These are phyloP conservation scores for Plenodomus biglobosus DNA, from an alignment of 2,329 filamentous ascomycete species.

Conservation along the genomic window DNA sequence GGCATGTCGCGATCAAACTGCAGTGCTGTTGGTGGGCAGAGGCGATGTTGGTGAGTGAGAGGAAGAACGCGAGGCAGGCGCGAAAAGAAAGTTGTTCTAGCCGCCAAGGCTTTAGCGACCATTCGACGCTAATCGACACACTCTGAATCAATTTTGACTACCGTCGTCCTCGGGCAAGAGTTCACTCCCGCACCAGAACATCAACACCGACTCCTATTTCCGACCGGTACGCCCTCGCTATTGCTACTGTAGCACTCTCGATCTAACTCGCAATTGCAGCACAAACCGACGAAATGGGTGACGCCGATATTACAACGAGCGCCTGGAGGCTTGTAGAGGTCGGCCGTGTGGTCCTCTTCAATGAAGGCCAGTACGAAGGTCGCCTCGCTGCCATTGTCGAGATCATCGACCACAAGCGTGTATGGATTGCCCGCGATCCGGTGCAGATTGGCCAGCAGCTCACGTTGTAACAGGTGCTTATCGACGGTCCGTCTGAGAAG, in stretches of 20 bases:
- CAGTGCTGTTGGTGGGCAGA: background rate
- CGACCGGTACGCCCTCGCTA: slow-evolving; percentile 44
- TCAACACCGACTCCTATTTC: slow-evolving; percentile 41
- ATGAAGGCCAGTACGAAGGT: slow-evolving; percentile 77
- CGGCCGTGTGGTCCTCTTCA: slow-evolving; percentile 93
- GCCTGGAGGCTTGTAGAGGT: slow-evolving; percentile 91
- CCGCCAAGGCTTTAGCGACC: slow-evolving; percentile 10
- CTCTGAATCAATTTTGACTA: slow-evolving; percentile 18
- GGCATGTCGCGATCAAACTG: background rate
- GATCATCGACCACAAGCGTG: slow-evolving; percentile 99
- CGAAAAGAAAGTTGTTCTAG: slow-evolving; percentile 7
- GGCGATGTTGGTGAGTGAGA: background rate
- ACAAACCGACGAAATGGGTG: slow-evolving; percentile 50
- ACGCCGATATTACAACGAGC: slow-evolving; percentile 52
- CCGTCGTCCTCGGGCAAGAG: slow-evolving; percentile 15
- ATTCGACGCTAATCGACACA: slow-evolving; percentile 5
- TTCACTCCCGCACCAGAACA: slow-evolving; percentile 33
- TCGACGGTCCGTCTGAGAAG: slow-evolving; percentile 87
- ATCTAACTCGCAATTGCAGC: slow-evolving; percentile 34
- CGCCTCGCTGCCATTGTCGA: slow-evolving; percentile 93
- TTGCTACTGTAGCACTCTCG: slow-evolving; percentile 17
- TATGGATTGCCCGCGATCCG: slow-evolving; percentile 61
- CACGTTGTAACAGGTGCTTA: slow-evolving; percentile 70
- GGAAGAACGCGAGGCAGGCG: background rate
- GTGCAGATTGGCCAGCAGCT: slow-evolving; percentile 26